A percentile compares a stretch with the other conserved stretches of the same genome.
Conservation (phyloP, 2,329 filamentous ascomycete species). For the Leptoxyphium fumago region DNA sequence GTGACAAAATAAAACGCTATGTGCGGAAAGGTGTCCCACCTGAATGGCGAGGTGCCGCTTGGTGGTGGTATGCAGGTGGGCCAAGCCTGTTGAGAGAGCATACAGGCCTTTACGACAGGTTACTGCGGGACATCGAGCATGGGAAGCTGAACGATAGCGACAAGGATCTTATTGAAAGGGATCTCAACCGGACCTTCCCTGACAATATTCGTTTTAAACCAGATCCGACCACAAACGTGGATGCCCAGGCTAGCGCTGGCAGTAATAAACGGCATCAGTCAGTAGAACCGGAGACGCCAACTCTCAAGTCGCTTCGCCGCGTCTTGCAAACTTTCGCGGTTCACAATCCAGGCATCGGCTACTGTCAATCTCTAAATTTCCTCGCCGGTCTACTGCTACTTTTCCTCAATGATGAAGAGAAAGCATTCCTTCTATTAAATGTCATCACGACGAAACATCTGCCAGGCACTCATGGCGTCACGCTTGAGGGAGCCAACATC, state of each 20-base stretch:
- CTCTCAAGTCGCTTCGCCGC: constrained; percentile 67
- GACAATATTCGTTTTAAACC: constrained; percentile 88
- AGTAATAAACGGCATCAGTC: constrained; percentile 48
- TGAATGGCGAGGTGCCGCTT: constrained; percentile 86
- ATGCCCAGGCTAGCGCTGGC: constrained; percentile 16
- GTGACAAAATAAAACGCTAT: constrained; percentile 75
- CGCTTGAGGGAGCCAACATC: constrained; percentile 80
- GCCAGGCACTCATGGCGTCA: constrained; percentile 82
- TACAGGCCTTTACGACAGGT: constrained; percentile 58
- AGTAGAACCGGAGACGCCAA: constrained; percentile 54
- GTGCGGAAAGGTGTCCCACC: constrained; percentile 87
- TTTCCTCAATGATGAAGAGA: constrained; percentile 75
- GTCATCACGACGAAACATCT: constrained; percentile 81
- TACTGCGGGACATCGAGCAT: constrained; percentile 52
- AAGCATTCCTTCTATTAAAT: constrained; percentile 82
- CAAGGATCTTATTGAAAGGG: constrained; percentile 80
- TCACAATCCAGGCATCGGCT: constrained; percentile 82
- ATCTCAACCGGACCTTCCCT: constrained; percentile 85
- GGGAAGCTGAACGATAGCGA: constrained; percentile 52
- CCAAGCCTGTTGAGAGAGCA: constrained; percentile 64
- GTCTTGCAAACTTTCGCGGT: constrained; percentile 82
- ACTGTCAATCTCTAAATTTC: constrained; percentile 93
- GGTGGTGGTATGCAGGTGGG: constrained; percentile 92
- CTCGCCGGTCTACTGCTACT: constrained; percentile 77
- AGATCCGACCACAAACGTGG: constrained; percentile 23